Base-by-base conservation (phyloP, 2,329 filamentous ascomycete genomes). In the Ophiocordyceps robertsii region DNA sequence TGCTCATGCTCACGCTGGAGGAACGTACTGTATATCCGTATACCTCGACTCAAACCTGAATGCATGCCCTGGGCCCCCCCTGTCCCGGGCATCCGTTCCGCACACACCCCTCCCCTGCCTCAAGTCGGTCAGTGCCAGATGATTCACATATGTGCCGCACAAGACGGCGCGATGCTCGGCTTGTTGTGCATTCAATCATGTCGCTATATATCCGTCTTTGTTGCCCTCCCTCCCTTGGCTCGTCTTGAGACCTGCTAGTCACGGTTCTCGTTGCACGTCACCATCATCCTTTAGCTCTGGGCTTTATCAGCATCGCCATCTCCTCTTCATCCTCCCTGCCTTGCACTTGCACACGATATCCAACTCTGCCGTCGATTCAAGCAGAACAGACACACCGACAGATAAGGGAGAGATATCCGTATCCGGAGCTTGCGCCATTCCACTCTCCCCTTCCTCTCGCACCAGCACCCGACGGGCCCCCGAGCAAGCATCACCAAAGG, bases 61-160 rank as follows among this genome's bases (percentile, higher is more conserved):
- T 35, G 17, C 33, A 35, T 16, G n/a, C 14, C 8, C 33, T 17
- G 33, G 33, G n/a, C n/a, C n/a, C n/a, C n/a, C 13, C 33, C 33
- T 36, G 33, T 36, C 33, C 24, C n/a, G 33, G 33, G 6, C 17
- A 3, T 10, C 33, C 4, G 3, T 36, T 36, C 33, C 33, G 33
- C n/a, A 6, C 33, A 36, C 33, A 7, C 33, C 45, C 42, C 40
- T 41, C 45, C 42, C 21, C 37, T 7, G 24, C 24, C 24, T 35
- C 33, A 36, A 33, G 29, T n/a, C 29, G 17, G 36, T 27, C 41
- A 33, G 41, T 38, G 32, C 33, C 45, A 46, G 40, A 46, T 46
- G 44, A 50, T 46, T 46, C 44, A 52, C 42, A 47, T 46, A 51
- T 50, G 50, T 52, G 50, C 50, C 49, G 46, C 43, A 44, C 46